These are phyloP conservation scores for Gnomoniopsis sp. DNA, from an alignment of 2,329 filamentous ascomycete genomes.

Conservation along the genomic window DNA sequence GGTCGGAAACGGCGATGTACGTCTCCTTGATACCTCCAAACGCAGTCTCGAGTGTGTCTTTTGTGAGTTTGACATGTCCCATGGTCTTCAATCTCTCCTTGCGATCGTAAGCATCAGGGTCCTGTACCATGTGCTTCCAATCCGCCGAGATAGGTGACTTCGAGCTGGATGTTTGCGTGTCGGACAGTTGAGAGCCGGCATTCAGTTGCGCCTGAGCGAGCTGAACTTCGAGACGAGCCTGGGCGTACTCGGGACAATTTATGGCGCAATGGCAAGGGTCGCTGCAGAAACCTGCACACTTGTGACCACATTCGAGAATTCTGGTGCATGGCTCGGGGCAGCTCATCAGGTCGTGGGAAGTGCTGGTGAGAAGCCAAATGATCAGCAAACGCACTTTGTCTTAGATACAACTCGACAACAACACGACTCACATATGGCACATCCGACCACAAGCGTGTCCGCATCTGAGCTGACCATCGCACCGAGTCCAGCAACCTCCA, in stretches of 20 bases:
- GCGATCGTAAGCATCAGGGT: slow-evolving; percentile 2
- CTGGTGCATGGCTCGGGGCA: slow-evolving; percentile 22
- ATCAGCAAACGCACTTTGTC: neutral
- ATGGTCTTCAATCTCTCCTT: neutral
- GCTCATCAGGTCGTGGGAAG: slow-evolving; percentile 20
- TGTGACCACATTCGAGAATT: slow-evolving; percentile 22
- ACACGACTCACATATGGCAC: slow-evolving; percentile 50
- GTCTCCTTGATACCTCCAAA: slow-evolving; percentile 2
- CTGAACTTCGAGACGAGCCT: neutral
- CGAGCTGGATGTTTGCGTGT: neutral
- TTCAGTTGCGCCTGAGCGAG: neutral
- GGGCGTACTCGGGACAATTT: neutral
- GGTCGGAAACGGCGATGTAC: neutral
- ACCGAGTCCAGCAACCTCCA: slow-evolving; percentile 51
- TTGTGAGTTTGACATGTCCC: neutral
- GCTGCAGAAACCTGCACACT: slow-evolving; percentile 22
- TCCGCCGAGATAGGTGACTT: neutral
- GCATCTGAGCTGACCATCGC: slow-evolving; percentile 40
- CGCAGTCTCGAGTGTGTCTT: neutral
- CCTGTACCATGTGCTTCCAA: neutral
- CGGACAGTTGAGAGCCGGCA: neutral
- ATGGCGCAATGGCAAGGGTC: slow-evolving; percentile 10
- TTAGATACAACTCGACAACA: slow-evolving; percentile 12
- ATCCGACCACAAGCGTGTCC: slow-evolving; percentile 48
- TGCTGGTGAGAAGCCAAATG: slow-evolving; percentile 7